These are phyloP conservation scores for Mucor plumbeus DNA, from an alignment of 371 early-diverging fungal genomes.

Conservation along the genomic window DNA sequence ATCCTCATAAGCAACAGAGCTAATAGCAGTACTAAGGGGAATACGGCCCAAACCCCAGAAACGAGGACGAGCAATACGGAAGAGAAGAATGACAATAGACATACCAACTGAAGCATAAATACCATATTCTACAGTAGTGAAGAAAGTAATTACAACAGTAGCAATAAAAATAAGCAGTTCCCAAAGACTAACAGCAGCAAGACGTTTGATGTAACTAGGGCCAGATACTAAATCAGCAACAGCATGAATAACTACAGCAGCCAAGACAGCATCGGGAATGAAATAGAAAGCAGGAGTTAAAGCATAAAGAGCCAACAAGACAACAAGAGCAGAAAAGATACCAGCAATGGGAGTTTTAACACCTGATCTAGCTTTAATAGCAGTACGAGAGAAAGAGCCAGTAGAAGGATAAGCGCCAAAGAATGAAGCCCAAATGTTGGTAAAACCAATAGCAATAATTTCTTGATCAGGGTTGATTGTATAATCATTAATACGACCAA, in stretches of 20 bases:
- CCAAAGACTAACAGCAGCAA: conserved; percentile 56
- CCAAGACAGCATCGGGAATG: conserved; percentile 79
- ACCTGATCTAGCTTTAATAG: conserved; percentile 81
- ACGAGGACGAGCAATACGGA: conserved; percentile 75
- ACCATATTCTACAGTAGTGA: conserved; percentile 73
- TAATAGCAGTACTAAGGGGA: conserved; percentile 22
- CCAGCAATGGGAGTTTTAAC: conserved; percentile 85
- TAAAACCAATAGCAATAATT: conserved; percentile 82
- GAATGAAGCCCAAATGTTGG: conserved; percentile 82
- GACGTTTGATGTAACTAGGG: conserved; percentile 37
- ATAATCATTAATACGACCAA: conserved; percentile 76
- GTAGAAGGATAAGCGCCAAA: conserved; percentile 69
- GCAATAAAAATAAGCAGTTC: conserved; percentile 55
- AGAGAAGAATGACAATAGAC: conserved; percentile 66
- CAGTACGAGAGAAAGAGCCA: conserved; percentile 60
- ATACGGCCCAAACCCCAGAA: conserved; percentile 53
- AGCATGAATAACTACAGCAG: conserved; percentile 82
- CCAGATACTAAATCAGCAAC: conserved; percentile 64
- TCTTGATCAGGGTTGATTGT: conserved; percentile 79
- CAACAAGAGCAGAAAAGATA: conserved; percentile 74
- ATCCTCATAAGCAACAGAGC: conserved; percentile 12
- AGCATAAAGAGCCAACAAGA: conserved; percentile 79
- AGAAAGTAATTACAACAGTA: conserved; percentile 68
- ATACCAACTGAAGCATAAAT: conserved; percentile 71
- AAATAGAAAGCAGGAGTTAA: conserved; percentile 85